phyloP scores from a whole-genome alignment of 345 rosid species.

The Citrus glauca region DNA sequence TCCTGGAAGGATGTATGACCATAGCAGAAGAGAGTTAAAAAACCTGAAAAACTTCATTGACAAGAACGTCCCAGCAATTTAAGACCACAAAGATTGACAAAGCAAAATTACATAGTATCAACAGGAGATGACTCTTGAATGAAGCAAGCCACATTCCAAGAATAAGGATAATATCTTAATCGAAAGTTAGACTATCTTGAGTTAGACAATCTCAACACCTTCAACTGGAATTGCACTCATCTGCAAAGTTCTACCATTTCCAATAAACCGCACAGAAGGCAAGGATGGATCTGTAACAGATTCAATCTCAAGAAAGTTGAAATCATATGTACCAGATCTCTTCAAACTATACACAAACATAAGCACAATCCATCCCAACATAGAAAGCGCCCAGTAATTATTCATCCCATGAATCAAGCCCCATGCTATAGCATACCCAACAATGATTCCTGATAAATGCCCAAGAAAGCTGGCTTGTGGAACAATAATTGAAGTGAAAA shows the following conservation, averaged over 20 bases:
- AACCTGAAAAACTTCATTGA: not conserved
- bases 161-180: not conserved
- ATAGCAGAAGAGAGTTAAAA: not conserved
- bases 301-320: conserved; percentile 78
- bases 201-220: conserved; percentile 63
- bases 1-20: not conserved
- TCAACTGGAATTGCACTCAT: conserved; percentile 61
- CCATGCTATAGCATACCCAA: conserved; percentile 95
- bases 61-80: not conserved
- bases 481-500: conserved; percentile 93
- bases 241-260: conserved; percentile 76
- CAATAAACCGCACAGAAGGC: conserved; percentile 78
- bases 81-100: not conserved
- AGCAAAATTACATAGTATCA: not conserved
- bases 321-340: conserved; percentile 81
- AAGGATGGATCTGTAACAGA: conserved; percentile 79
- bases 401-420: conserved; percentile 94
- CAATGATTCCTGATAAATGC: conserved; percentile 85
- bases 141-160: not conserved
- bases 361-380: conserved; percentile 78
- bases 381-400: conserved; percentile 86
- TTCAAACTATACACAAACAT: conserved; percentile 81
- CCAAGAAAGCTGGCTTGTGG: conserved; percentile 99
- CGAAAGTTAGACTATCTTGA: conserved; percentile 33
- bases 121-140: not conserved